phyloP scores from a whole-genome alignment of 1,284 basidiomycete species.

The Naganishia sp. region DNA sequence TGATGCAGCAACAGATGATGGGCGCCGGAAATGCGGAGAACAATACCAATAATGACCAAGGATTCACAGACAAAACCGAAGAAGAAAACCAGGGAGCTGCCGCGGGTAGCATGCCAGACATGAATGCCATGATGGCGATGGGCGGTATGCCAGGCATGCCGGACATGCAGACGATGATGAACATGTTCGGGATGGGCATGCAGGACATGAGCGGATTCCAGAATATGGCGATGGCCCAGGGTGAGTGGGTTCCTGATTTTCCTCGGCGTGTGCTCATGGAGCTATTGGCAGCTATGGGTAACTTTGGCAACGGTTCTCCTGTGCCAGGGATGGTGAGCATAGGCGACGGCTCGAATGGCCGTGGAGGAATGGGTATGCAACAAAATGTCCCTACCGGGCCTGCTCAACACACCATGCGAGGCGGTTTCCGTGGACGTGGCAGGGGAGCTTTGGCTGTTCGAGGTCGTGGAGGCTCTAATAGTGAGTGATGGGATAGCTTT shows the following conservation, averaged over 20 bases:
- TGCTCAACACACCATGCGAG: slow-evolving; percentile 15
- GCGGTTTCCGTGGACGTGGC: slow-evolving; percentile 24
- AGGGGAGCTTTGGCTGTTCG: slow-evolving; percentile 18
- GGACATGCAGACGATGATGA: slow-evolving; percentile 45
- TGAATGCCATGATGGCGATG: slow-evolving; percentile 56
- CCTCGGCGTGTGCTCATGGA: neutral
- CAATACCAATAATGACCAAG: slow-evolving; percentile 7
- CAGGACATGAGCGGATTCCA: slow-evolving; percentile 18
- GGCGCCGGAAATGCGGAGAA: neutral
- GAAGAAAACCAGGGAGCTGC: neutral
- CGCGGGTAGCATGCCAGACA: slow-evolving; percentile 47
- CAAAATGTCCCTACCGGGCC: slow-evolving; percentile 7
- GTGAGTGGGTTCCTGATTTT: neutral
- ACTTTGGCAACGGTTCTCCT: slow-evolving; percentile 20
- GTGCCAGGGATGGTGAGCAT: slow-evolving; percentile 14
- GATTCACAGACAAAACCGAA: neutral
- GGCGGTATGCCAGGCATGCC: slow-evolving; percentile 55
- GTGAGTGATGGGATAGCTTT: neutral
- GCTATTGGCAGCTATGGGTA: slow-evolving; percentile 12
- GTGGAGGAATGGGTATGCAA: slow-evolving; percentile 8
- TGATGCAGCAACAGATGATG: slow-evolving; percentile 28
- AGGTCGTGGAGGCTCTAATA: slow-evolving; percentile 20
- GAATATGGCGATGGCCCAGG: slow-evolving; percentile 19
- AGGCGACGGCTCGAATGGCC: slow-evolving; percentile 3
- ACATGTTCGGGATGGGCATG: slow-evolving; percentile 41